phyloP scores from a whole-genome alignment of 2,329 filamentous ascomycete genomes.

The Aspergillus tamarii region DNA sequence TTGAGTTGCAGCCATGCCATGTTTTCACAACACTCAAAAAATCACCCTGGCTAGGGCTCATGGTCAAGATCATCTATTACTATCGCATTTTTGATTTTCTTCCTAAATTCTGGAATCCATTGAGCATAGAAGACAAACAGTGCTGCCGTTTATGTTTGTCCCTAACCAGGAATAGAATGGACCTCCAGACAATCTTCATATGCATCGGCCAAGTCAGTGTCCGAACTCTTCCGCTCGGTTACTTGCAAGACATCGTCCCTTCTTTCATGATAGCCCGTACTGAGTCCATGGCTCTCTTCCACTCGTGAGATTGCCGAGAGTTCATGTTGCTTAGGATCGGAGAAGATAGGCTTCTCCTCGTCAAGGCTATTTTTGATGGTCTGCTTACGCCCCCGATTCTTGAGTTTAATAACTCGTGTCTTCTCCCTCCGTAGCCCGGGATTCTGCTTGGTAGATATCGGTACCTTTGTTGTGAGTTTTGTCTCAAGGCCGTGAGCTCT shows the following conservation, averaged over 20 bases:
- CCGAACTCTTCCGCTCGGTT: slow-evolving; percentile 19
- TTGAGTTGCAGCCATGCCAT: background rate
- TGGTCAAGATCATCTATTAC: background rate
- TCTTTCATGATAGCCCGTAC: background rate
- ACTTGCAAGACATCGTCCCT: background rate
- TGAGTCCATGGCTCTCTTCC: background rate
- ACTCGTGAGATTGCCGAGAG: background rate
- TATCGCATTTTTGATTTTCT: background rate
- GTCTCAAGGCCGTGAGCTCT: slow-evolving; percentile 18
- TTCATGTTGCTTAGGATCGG: background rate
- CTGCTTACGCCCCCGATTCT: slow-evolving; percentile 10
- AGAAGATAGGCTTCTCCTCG: slow-evolving; percentile 5
- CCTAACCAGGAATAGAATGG: slow-evolving; percentile 27
- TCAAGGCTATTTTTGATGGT: slow-evolving; percentile 3
- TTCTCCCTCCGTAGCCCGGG: slow-evolving; percentile 17
- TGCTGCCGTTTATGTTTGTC: background rate
- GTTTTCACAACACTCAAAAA: background rate
- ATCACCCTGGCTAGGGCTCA: background rate
- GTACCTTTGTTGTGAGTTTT: slow-evolving; percentile 11
- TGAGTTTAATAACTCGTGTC: slow-evolving; percentile 17
- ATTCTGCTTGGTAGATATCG: slow-evolving; percentile 10
- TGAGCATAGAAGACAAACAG: background rate
- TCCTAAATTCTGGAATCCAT: background rate
- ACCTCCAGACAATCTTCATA: slow-evolving; percentile 32
- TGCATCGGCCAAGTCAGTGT: slow-evolving; percentile 25